Conservation (phyloP, 1,284 basidiomycete genomes). For the Pseudozyma sp. region DNA sequence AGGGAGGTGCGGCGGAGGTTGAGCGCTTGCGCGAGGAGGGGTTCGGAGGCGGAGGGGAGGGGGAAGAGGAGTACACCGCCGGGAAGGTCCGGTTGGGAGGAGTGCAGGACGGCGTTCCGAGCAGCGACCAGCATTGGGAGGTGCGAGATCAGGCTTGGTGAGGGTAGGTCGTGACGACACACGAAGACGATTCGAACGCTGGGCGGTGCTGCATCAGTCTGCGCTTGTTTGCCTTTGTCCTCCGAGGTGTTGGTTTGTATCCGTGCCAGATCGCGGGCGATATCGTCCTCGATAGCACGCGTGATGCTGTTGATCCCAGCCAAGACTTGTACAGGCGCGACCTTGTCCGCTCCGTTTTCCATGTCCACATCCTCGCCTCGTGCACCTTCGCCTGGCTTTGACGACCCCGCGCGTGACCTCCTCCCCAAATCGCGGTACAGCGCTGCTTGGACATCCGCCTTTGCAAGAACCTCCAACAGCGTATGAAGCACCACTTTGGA, state of each 20-base stretch:
- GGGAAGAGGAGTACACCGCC: slow-evolving; percentile 22
- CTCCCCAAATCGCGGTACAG: slow-evolving; percentile 24
- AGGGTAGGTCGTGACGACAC: slow-evolving; percentile 36
- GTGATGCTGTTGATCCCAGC: slow-evolving; percentile 49
- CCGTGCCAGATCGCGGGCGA: slow-evolving; percentile 11
- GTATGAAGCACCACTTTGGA: slow-evolving; percentile 49
- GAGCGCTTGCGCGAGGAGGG: slow-evolving; percentile 26
- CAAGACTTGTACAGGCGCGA: slow-evolving; percentile 16
- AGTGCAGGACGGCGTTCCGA: slow-evolving; percentile 30
- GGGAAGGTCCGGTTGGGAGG: background rate
- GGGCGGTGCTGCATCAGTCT: background rate
- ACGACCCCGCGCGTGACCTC: slow-evolving; percentile 2
- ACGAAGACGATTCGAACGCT: slow-evolving; percentile 40
- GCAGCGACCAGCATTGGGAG: slow-evolving; percentile 43
- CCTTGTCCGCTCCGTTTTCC: background rate
- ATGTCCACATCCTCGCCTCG: background rate
- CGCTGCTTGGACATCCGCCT: slow-evolving; percentile 12
- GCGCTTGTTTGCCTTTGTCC: slow-evolving; percentile 14
- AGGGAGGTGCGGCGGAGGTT: slow-evolving; percentile 22
- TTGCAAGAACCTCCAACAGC: slow-evolving; percentile 33
- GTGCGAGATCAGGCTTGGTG: slow-evolving; percentile 35
- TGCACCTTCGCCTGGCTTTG: background rate
- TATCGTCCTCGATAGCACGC: slow-evolving; percentile 31
- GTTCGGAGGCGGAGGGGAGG: slow-evolving; percentile 33
- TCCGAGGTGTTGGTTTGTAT: background rate